These are phyloP conservation scores for Andrographis paniculata DNA, from an alignment of 305 asterid genomes.

Conservation along the genomic window DNA sequence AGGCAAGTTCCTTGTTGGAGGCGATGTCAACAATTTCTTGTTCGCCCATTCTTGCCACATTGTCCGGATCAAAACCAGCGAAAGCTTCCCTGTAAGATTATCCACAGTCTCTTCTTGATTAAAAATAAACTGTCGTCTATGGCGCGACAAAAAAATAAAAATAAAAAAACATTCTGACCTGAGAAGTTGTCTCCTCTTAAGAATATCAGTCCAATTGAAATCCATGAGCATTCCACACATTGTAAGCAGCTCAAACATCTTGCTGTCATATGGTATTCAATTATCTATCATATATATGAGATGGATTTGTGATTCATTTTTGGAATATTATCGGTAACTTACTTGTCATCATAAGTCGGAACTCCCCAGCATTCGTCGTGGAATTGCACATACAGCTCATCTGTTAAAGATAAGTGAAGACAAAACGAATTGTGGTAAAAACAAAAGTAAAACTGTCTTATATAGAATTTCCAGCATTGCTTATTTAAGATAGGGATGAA, in stretches of 20 bases:
- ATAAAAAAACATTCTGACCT: slow-evolving; percentile 31
- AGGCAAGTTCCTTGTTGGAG: slow-evolving; percentile 42
- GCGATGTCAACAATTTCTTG: slow-evolving; percentile 43
- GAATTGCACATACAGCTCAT: slow-evolving; percentile 75
- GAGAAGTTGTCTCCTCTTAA: slow-evolving; percentile 51
- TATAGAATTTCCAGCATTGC: too few species aligned
- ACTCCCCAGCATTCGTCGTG: slow-evolving; percentile 99
- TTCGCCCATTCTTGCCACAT: slow-evolving; percentile 70
- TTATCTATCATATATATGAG: too few species aligned
- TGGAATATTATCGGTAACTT: too few species aligned
- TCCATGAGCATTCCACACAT: slow-evolving; percentile 93
- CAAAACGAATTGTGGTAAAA: too few species aligned
- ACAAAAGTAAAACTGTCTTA: too few species aligned
- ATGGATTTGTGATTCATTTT: too few species aligned
- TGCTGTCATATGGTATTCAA: too few species aligned
- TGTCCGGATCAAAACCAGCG: slow-evolving; percentile 55
- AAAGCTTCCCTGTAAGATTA: slow-evolving; percentile 74
- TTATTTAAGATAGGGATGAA: too few species aligned
- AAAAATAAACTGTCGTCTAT: too few species aligned
- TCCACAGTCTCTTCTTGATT: too few species aligned
- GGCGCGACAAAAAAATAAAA: too few species aligned
- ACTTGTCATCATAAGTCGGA: slow-evolving; percentile 91
- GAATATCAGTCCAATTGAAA: slow-evolving; percentile 87
- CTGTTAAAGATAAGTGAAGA: too few species aligned
- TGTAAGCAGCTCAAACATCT: slow-evolving; percentile 79